phyloP scores from a whole-genome alignment of 2,329 filamentous ascomycete species.

The Colletotrichum sp. region DNA sequence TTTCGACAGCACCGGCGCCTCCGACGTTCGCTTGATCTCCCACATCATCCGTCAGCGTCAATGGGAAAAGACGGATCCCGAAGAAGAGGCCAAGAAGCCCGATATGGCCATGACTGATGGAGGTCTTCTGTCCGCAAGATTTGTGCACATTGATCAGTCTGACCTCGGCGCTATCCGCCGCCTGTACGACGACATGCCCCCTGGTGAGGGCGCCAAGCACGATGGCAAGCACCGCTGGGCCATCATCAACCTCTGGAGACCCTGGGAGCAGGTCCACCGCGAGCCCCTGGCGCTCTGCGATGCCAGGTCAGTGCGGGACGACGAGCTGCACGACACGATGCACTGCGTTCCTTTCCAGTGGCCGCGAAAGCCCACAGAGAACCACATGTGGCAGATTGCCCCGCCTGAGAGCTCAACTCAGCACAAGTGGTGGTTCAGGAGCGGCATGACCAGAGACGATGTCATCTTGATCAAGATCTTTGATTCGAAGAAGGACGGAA shows the following conservation, averaged over 20 bases:
- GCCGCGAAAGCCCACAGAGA: slow-evolving; percentile 30
- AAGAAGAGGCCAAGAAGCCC: not conserved
- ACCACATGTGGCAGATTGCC: slow-evolving; percentile 41
- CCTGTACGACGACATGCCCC: not conserved
- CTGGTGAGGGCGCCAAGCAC: not conserved
- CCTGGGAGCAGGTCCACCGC: slow-evolving; percentile 48
- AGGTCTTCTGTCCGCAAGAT: not conserved
- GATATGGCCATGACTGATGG: slow-evolving; percentile 10
- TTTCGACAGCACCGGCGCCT: not conserved
- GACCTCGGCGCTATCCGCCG: slow-evolving; percentile 41
- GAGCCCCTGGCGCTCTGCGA: slow-evolving; percentile 46
- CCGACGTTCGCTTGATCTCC: not conserved
- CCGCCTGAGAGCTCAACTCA: slow-evolving; percentile 13
- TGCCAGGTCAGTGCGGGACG: slow-evolving; percentile 36
- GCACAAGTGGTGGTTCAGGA: slow-evolving; percentile 59
- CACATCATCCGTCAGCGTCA: not conserved
- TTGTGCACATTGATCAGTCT: slow-evolving; percentile 62
- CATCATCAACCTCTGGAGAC: slow-evolving; percentile 46
- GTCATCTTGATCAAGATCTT: slow-evolving; percentile 66
- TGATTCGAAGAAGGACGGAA: slow-evolving; percentile 56
- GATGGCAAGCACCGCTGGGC: slow-evolving; percentile 9
- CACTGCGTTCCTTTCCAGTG: slow-evolving; percentile 22
- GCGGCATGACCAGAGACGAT: slow-evolving; percentile 55
- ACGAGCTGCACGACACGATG: slow-evolving; percentile 32
- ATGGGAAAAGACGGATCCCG: not conserved